These are phyloP conservation scores for Vickermania ingenoplastis DNA, from an alignment of 208 protist genomes.

Conservation along the genomic window DNA sequence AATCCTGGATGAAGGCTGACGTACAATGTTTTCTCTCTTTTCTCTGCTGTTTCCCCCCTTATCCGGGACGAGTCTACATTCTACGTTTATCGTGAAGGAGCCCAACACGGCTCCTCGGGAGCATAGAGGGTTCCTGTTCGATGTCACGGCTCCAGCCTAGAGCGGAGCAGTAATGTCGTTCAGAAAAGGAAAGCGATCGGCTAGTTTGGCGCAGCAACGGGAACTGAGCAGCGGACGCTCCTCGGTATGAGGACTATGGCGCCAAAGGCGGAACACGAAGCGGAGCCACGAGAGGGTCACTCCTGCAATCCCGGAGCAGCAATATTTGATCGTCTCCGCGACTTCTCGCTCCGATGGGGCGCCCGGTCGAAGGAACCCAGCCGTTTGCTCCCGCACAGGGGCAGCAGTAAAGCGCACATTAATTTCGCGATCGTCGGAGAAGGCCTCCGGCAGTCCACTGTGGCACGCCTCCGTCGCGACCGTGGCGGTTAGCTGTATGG, in stretches of 20 bases:
- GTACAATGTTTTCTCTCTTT: too few species aligned
- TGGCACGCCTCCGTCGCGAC: background rate
- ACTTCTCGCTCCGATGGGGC: background rate
- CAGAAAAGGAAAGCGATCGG: background rate
- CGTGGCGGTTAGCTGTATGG: background rate
- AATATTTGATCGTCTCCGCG: background rate
- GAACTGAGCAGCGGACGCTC: background rate
- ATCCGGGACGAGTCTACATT: too few species aligned
- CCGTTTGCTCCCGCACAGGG: background rate
- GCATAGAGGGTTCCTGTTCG: too few species aligned
- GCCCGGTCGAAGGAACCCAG: background rate
- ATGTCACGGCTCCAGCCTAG: too few species aligned
- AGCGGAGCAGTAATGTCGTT: too few species aligned
- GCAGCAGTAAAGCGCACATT: background rate
- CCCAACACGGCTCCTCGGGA: too few species aligned
- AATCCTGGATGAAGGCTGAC: too few species aligned
- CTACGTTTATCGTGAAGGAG: too few species aligned
- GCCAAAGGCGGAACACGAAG: background rate
- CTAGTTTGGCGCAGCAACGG: background rate
- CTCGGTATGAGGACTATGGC: background rate
- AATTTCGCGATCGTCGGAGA: background rate
- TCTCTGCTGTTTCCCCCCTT: too few species aligned
- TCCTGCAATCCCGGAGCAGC: background rate
- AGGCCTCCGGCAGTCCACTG: background rate
- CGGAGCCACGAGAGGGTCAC: background rate